Evolutionary conservation across 225 moss, liverwort and hornwort species (phyloP).

Genomic region (Marchantia paleacea): DNA sequence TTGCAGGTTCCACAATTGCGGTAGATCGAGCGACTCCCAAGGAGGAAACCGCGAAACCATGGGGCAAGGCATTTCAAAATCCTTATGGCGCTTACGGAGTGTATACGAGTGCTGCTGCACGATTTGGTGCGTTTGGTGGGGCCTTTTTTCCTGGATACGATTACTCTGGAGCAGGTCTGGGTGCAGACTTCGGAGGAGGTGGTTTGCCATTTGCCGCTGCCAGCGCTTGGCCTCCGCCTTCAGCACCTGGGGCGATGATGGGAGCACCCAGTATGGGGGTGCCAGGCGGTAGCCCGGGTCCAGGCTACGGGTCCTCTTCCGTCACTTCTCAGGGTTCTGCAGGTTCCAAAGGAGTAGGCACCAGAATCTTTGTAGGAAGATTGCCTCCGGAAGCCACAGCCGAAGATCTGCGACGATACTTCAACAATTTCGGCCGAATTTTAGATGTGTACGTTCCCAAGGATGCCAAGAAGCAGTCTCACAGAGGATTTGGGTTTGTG

Average conservation of each 20-base stretch:
- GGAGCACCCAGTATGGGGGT: constrained; percentile 80
- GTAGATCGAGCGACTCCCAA: constrained; percentile 96
- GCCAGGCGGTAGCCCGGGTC: constrained; percentile 56
- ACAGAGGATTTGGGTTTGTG: constrained; percentile 94
- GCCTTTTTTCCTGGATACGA: constrained; percentile 84
- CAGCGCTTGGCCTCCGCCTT: constrained; percentile 77
- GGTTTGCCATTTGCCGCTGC: constrained; percentile 78
- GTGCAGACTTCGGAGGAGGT: constrained; percentile 70
- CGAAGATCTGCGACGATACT: constrained; percentile 91
- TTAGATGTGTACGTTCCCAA: constrained; percentile 95
- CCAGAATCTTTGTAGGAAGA: constrained; percentile 91
- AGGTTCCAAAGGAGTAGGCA: constrained; percentile 77
- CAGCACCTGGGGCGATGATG: constrained; percentile 64
- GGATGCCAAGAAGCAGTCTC: constrained; percentile 98
- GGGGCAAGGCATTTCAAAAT: constrained; percentile 84
- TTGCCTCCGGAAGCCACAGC: constrained; percentile 91
- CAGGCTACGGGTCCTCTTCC: constrained; percentile 62
- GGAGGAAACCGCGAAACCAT: constrained; percentile 87
- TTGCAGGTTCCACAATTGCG: constrained; percentile 91
- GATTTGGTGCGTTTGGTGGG: constrained; percentile 91
- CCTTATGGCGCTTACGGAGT: constrained; percentile 96
- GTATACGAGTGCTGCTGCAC: constrained; percentile 80
- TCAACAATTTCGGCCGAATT: constrained; percentile 96
- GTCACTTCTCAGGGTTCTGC: constrained; percentile 50
- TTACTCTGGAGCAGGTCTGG: constrained; percentile 76